Conservation (phyloP, 164 flowering plant species). For the Dillenia turbinata region DNA sequence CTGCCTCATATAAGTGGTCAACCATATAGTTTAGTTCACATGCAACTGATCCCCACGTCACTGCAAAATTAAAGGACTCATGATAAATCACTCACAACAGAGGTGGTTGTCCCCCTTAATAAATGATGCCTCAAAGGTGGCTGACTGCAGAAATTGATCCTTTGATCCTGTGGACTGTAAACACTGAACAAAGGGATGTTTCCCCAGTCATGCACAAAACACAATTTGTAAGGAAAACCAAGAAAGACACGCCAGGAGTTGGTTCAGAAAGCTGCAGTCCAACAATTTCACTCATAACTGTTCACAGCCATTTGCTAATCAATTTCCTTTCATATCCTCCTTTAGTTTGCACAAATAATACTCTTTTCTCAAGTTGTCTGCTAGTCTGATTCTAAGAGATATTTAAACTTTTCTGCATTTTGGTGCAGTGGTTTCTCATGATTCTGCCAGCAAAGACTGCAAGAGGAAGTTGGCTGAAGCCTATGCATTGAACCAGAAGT, state of each 20-base stretch:
- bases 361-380: no score
- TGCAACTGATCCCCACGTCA: not conserved
- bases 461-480: conserved; percentile 70
- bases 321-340: not conserved
- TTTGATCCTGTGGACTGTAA: no score
- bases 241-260: no score
- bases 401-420: not conserved
- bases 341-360: not conserved
- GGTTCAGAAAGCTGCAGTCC: not conserved
- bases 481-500: conserved; percentile 58
- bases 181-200: no score
- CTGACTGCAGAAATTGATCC: no score
- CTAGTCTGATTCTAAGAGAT: no score
- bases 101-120: not conserved
- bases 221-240: no score
- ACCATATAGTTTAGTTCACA: not conserved
- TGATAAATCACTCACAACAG: not conserved
- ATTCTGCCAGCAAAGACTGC: conserved; percentile 83
- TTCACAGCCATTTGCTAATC: not conserved
- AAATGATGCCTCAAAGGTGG: no score
- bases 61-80: not conserved
- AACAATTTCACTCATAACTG: not conserved
- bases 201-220: no score
- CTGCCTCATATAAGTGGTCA: no score
- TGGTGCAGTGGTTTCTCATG: conserved; percentile 74